Evolutionary conservation across 2,329 filamentous ascomycete species (phyloP), one percentile per base, ranked within the genome.

Genomic region (Rhynchosporium secalis): DNA sequence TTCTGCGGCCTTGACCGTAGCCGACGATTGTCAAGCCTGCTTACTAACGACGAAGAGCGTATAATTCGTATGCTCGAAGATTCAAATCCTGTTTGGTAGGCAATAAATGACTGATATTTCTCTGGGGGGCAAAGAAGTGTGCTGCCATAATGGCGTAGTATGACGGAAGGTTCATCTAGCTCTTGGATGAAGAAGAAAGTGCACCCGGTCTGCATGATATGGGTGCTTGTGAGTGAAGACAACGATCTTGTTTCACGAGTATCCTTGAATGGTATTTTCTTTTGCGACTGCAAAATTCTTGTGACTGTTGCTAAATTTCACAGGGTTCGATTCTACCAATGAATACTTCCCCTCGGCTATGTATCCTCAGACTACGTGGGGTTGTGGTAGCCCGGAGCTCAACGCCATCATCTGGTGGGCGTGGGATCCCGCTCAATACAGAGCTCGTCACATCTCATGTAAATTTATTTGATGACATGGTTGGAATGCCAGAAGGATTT

Each of bases 401-500:
- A 4, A 59, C 26, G 4, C 47, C 57, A 26, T 36, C 36, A 31
- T 58, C 54, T 26, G 62, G 43, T 26, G 62, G 43, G 28, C 28
- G 54, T 5, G 36, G n/a, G 10, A 56, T 40, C 9, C 56, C 28
- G 12, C 47, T 62, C 20, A 41, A 62, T 26, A 28, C 52, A 3
- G 63, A 58, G 26, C 43, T 62, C 10, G 43, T 57, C 12, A 28
- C 47, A 2, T 26, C 41, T 15, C 59, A 57, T 15, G 47, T 58
- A 31, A 61, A 69, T 9, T 55, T 63, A 41, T 51, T 70, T 10
- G 66, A 55, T 41, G 47, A 56, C 3, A 64, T 71, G 41, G 33
- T 66, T n/a, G 62, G 67, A 40, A 38, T 67, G 4, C 62, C 69
- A 5, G 63, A 56, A 29, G 60, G 66, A 29, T 65, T 72, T 47